Percentiles rank a stretch among this genome's conserved stretches.
phyloP scores from a whole-genome alignment of 495 filamentous ascomycete genomes.

The Xylaria grammica region DNA sequence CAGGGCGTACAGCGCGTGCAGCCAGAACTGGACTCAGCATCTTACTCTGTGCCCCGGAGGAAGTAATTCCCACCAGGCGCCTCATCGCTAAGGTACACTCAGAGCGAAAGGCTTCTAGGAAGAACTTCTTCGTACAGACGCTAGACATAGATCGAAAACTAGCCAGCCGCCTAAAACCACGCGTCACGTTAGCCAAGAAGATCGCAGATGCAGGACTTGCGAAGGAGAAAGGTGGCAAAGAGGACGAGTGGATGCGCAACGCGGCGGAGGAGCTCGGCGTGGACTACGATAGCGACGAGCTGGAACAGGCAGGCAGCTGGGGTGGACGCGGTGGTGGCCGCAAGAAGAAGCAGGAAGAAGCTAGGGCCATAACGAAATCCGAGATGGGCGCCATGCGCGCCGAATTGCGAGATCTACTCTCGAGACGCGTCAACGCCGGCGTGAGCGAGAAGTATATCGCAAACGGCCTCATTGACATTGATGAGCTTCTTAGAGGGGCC shows the following conservation, averaged over 20 bases:
- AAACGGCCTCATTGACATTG: constrained; percentile 77
- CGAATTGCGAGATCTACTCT: constrained; percentile 69
- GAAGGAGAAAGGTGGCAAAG: constrained; percentile 82
- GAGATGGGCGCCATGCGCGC: constrained; percentile 68
- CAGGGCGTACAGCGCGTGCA: constrained; percentile 91
- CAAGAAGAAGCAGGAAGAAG: constrained; percentile 75
- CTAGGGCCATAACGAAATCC: constrained; percentile 67
- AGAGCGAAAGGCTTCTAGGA: constrained; percentile 39
- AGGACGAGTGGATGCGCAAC: constrained; percentile 80
- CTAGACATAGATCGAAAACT: constrained; percentile 84
- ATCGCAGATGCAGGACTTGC: constrained; percentile 82
- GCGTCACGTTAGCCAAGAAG: constrained; percentile 76
- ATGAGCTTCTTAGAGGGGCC: constrained; percentile 70
- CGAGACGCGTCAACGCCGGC: constrained; percentile 82
- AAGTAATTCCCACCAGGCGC: constrained; percentile 80
- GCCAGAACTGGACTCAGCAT: constrained; percentile 77
- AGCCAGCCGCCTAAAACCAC: constrained; percentile 72
- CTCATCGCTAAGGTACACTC: constrained; percentile 88
- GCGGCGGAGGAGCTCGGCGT: constrained; percentile 94
- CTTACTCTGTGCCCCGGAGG: constrained; percentile 88
- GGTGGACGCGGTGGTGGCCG: constrained; percentile 70
- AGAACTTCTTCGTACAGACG: constrained; percentile 67
- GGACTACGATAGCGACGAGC: constrained; percentile 88
- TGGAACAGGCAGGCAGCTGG: constrained; percentile 65
- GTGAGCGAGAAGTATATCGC: constrained; percentile 92